Evolutionary conservation across 2,329 filamentous ascomycete species (phyloP), one percentile per base, ranked within the genome.

Genomic region (Davidsoniella virescens): DNA sequence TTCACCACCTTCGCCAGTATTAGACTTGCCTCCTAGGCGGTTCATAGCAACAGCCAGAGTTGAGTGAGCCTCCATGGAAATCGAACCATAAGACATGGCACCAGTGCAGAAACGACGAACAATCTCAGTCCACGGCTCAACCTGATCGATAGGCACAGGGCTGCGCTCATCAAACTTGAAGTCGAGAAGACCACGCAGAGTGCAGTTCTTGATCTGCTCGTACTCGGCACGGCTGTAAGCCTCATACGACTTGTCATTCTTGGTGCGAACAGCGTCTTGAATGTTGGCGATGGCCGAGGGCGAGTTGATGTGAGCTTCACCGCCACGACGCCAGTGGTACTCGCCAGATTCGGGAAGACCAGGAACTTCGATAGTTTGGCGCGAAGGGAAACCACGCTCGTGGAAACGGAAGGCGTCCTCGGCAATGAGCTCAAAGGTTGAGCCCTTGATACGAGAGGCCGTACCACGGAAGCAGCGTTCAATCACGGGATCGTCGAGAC

Each of bases 201-300:
- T 96, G 67, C 90, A 96, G 60, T 87, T 79, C 72, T 94, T 95
- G 71, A 95, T 94, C 62, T 92, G 85, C 70, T 95, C 88, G 61
- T 94, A 94, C 64, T 92, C 87, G 2, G 87, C 84, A 55, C 82
- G 78, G 1, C 90, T 94, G 68, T 96, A 96, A 1, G 90, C 88
- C 67, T 95, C 88, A 65, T 95, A 96, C 0, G 90, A 95, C 70
- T 94, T 94, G 71, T 95, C 88, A 61, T 96, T 95, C 78, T 95
- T 95, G 55, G 83, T 90, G 53, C 90, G 84, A 14, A 95, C 90
- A 10, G 90, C 90, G 65, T 96, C 90, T 66, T 95, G 90, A 54
- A 96, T 87, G 66, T 95, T 95, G 61, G 90, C 90, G 68, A 96
- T 94, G 56, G 86, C 88, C 45, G 83, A 81, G 5, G 90, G 90